Percentiles rank a stretch among this genome's conserved stretches.
Evolutionary conservation across 768 basidiomycete genomes (phyloP).

Genomic region (Tylopilus plumbeoviolaceoides): DNA sequence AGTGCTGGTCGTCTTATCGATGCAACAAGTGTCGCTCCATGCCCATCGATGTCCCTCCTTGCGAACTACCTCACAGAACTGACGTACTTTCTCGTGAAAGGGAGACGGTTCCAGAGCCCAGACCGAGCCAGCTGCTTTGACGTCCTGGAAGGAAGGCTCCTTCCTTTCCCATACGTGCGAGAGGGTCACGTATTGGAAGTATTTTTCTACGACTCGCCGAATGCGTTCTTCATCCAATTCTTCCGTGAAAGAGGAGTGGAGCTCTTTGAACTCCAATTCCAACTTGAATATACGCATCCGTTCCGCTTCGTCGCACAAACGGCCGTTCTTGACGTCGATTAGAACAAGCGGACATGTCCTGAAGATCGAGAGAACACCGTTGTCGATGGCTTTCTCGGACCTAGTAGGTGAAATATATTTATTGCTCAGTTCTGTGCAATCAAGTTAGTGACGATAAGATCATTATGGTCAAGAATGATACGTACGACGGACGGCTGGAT

Average conservation of each 20-base stretch:
- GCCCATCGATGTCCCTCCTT: slow-evolving; percentile 13
- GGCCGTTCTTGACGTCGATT: not conserved
- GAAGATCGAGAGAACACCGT: not conserved
- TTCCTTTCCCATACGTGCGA: slow-evolving; percentile 13
- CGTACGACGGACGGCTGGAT: too few species aligned
- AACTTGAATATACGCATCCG: not conserved
- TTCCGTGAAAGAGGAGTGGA: slow-evolving; percentile 7
- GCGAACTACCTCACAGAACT: slow-evolving; percentile 6
- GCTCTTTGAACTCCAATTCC: not conserved
- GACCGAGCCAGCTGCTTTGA: not conserved
- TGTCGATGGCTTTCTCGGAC: not conserved
- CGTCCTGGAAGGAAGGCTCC: slow-evolving; percentile 9
- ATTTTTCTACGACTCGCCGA: not conserved
- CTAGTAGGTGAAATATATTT: not conserved
- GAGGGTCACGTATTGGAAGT: slow-evolving; percentile 9
- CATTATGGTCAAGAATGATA: too few species aligned
- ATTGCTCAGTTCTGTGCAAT: not conserved
- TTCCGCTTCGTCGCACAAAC: not conserved
- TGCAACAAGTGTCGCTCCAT: slow-evolving; percentile 12
- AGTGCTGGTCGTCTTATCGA: slow-evolving; percentile 6
- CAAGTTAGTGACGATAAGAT: too few species aligned
- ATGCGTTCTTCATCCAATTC: slow-evolving; percentile 1
- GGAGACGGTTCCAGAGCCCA: slow-evolving; percentile 4
- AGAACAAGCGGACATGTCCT: not conserved
- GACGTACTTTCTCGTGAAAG: slow-evolving; percentile 1